Conservation (phyloP, 306 rosid species). For the Prunus persica region DNA sequence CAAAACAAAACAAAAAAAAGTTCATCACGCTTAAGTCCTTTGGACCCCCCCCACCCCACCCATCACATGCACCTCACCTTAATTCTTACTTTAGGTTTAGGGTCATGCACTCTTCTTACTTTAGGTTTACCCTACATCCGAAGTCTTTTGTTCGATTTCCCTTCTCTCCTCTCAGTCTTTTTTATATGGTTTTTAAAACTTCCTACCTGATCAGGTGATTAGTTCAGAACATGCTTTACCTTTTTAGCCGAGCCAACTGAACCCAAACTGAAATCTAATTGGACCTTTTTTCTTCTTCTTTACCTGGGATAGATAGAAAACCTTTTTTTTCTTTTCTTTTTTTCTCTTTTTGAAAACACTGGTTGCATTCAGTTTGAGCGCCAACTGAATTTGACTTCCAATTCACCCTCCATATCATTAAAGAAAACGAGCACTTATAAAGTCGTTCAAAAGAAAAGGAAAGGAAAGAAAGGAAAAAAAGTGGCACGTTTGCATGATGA, state of each 20-base stretch:
- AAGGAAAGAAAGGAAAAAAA: not conserved
- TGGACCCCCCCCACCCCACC: conserved; percentile 34
- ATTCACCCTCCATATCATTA: not conserved
- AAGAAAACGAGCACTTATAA: not conserved
- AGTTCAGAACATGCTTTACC: too few species aligned
- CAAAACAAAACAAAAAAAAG: not conserved
- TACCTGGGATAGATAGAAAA: too few species aligned
- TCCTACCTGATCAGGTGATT: too few species aligned
- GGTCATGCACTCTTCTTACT: not conserved
- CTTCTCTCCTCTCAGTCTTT: too few species aligned
- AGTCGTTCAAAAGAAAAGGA: not conserved
- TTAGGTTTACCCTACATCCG: too few species aligned
- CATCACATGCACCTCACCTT: conserved; percentile 41
- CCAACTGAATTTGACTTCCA: not conserved
- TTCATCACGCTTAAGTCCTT: not conserved
- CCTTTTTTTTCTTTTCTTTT: too few species aligned
- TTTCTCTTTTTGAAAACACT: not conserved
- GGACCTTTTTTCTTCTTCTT: too few species aligned
- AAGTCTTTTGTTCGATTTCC: too few species aligned
- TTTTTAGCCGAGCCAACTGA: too few species aligned
- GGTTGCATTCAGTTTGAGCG: not conserved
- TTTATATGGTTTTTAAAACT: too few species aligned
- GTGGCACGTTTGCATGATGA: not conserved
- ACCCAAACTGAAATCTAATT: too few species aligned
- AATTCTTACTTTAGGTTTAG: not conserved